These are phyloP conservation scores for Psilocybe cubensis DNA, from an alignment of 768 basidiomycete species.

Conservation along the genomic window DNA sequence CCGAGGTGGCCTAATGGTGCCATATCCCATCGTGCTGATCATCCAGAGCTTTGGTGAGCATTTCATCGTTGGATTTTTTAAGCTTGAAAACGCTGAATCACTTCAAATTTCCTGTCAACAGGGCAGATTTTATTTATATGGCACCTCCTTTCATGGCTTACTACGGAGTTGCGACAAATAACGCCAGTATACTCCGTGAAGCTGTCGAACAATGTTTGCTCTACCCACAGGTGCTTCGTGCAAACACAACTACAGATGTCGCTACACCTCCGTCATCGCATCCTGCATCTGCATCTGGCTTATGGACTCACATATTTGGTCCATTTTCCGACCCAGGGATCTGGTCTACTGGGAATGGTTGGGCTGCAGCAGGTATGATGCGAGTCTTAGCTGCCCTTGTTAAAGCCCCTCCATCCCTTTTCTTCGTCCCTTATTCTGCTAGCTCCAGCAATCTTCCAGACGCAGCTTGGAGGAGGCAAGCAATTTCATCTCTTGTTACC, in stretches of 20 bases:
- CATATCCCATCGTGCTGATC: slow-evolving; percentile 44
- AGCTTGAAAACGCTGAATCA: background rate
- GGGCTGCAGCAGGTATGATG: slow-evolving; percentile 74
- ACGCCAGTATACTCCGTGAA: slow-evolving; percentile 37
- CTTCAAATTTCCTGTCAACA: slow-evolving; percentile 13
- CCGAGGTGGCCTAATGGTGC: slow-evolving; percentile 47
- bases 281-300: slow-evolving; percentile 13
- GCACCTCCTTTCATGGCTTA: slow-evolving; percentile 55
- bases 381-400: slow-evolving; percentile 55
- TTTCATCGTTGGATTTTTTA: background rate
- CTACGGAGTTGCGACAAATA: slow-evolving; percentile 41
- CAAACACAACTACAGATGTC: slow-evolving; percentile 25
- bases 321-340: slow-evolving; percentile 43
- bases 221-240: slow-evolving; percentile 40
- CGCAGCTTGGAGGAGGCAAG: slow-evolving; percentile 19
- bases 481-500: slow-evolving; percentile 28
- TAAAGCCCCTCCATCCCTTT: slow-evolving; percentile 38
- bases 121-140: slow-evolving; percentile 58
- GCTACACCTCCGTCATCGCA: slow-evolving; percentile 3
- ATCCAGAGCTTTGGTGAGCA: slow-evolving; percentile 46
- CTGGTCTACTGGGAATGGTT: slow-evolving; percentile 65
- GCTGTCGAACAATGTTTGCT: slow-evolving; percentile 41
- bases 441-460: background rate
- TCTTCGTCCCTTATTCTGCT: slow-evolving; percentile 19
- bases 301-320: slow-evolving; percentile 50